Percentiles rank a stretch among this genome's conserved stretches.
These are phyloP conservation scores for Dactylellina drechsleri DNA, from an alignment of 2,329 filamentous ascomycete genomes.

Conservation along the genomic window DNA sequence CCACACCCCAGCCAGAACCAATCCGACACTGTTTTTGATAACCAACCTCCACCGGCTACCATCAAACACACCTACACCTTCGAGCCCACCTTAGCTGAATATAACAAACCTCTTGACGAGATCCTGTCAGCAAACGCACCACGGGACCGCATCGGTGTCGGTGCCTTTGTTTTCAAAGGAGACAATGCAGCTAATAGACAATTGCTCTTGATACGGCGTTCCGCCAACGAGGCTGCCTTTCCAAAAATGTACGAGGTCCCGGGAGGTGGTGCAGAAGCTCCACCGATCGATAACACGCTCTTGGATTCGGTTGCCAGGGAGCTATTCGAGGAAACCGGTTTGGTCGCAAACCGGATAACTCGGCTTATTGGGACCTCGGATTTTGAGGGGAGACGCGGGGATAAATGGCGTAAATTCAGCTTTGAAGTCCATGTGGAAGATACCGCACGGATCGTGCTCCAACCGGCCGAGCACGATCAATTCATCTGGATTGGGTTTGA, in stretches of 20 bases:
- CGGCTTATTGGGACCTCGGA: slow-evolving; percentile 61
- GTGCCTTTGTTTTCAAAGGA: slow-evolving; percentile 36
- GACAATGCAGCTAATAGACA: slow-evolving; percentile 14
- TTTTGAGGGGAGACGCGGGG: slow-evolving; percentile 46
- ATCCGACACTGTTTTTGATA: background rate
- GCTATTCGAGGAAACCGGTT: slow-evolving; percentile 67
- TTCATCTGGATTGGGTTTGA: slow-evolving; percentile 54
- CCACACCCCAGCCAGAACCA: background rate
- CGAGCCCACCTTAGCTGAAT: slow-evolving; percentile 15
- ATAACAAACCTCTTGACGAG: slow-evolving; percentile 28
- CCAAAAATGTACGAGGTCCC: slow-evolving; percentile 66
- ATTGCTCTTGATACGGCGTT: slow-evolving; percentile 64
- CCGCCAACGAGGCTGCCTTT: slow-evolving; percentile 61
- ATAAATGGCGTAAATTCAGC: slow-evolving; percentile 56
- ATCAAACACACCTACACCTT: slow-evolving; percentile 36
- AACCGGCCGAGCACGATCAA: slow-evolving; percentile 56
- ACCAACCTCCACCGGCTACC: slow-evolving; percentile 30
- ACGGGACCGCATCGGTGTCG: slow-evolving; percentile 34
- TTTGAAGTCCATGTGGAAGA: slow-evolving; percentile 57
- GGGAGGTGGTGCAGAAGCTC: slow-evolving; percentile 65
- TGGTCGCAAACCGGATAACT: slow-evolving; percentile 63
- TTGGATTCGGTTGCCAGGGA: slow-evolving; percentile 66
- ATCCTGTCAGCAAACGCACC: slow-evolving; percentile 32
- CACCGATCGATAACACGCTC: slow-evolving; percentile 63
- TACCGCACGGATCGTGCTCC: slow-evolving; percentile 35